Evolutionary conservation across 1,284 basidiomycete genomes (phyloP).

Genomic region (Tausonia pullulans): DNA sequence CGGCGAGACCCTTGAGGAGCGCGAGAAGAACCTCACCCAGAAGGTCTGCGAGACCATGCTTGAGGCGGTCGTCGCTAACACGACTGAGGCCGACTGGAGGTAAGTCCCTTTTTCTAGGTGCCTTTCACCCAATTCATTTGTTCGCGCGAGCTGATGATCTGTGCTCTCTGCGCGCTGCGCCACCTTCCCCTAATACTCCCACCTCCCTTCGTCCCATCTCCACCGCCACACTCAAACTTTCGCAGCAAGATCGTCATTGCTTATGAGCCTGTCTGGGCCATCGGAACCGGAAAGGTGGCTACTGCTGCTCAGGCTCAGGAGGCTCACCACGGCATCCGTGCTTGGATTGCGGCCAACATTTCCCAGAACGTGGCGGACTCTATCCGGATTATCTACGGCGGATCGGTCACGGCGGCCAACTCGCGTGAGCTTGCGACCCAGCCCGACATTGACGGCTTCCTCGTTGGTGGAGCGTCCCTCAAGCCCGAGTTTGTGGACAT

Average conservation of each 20-base stretch:
- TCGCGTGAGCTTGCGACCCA: conserved; percentile 38
- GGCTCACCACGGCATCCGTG: conserved; percentile 72
- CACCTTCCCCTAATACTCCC: too few relatives aligned
- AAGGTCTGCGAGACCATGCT: conserved; percentile 75
- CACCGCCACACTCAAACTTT: neutral
- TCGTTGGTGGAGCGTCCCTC: conserved; percentile 93
- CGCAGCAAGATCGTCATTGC: conserved; percentile 80
- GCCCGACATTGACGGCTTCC: conserved; percentile 93
- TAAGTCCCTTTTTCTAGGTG: conserved; percentile 32
- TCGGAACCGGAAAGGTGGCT: conserved; percentile 94
- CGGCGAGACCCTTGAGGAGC: conserved; percentile 84
- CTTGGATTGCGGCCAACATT: conserved; percentile 58
- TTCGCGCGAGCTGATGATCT: neutral
- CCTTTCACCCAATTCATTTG: neutral
- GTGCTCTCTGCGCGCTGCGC: too few relatives aligned
- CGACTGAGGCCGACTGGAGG: conserved; percentile 68
- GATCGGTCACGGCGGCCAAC: neutral
- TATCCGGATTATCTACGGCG: conserved; percentile 72
- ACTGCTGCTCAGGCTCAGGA: conserved; percentile 83
- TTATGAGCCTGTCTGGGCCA: conserved; percentile 76
- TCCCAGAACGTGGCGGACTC: conserved; percentile 58
- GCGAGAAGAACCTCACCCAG: conserved; percentile 69
- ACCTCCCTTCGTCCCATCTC: neutral
- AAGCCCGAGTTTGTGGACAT: conserved; percentile 96
- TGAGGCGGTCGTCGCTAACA: conserved; percentile 54